phyloP scores from a whole-genome alignment of 352 stramenopile genomes.

The Phytophthora palmivora region DNA sequence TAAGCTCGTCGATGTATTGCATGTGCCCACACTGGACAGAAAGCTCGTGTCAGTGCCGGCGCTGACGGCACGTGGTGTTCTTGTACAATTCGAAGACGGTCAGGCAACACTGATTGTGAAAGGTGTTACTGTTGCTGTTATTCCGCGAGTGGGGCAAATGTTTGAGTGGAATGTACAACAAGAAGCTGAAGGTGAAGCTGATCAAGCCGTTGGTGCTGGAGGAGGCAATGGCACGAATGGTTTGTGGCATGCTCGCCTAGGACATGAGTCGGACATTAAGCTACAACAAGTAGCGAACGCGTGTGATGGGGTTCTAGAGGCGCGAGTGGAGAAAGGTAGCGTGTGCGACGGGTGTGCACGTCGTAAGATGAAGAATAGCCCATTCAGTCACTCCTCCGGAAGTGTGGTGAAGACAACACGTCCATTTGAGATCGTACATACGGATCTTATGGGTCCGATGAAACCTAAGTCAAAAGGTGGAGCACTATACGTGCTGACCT shows the following conservation, averaged over 20 bases:
- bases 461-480: slow-evolving; percentile 10
- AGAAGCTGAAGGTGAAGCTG: too few relatives aligned
- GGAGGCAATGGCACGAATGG: too few relatives aligned
- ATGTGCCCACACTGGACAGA: slow-evolving; percentile 10
- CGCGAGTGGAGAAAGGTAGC: too few relatives aligned
- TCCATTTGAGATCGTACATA: slow-evolving; percentile 20
- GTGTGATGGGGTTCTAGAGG: too few relatives aligned
- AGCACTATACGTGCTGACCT: slow-evolving; percentile 22
- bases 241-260: too few relatives aligned
- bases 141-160: too few relatives aligned
- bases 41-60: slow-evolving; percentile 28
- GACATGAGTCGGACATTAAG: too few relatives aligned
- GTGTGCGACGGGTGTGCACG: slow-evolving; percentile 31
- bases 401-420: slow-evolving; percentile 21
- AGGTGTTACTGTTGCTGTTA: too few relatives aligned
- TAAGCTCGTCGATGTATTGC: slow-evolving; percentile 15
- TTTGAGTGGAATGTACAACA: neutral
- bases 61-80: slow-evolving; percentile 8
- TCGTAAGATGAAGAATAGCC: slow-evolving; percentile 16
- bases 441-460: slow-evolving; percentile 25
- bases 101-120: too few relatives aligned
- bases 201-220: too few relatives aligned
- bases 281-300: too few relatives aligned
- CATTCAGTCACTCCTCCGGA: slow-evolving; percentile 9
- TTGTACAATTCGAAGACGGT: slow-evolving; percentile 7